Evolutionary conservation across 2,329 filamentous ascomycete genomes (phyloP).

Genomic region (Berkeleyomyces rouxiae): DNA sequence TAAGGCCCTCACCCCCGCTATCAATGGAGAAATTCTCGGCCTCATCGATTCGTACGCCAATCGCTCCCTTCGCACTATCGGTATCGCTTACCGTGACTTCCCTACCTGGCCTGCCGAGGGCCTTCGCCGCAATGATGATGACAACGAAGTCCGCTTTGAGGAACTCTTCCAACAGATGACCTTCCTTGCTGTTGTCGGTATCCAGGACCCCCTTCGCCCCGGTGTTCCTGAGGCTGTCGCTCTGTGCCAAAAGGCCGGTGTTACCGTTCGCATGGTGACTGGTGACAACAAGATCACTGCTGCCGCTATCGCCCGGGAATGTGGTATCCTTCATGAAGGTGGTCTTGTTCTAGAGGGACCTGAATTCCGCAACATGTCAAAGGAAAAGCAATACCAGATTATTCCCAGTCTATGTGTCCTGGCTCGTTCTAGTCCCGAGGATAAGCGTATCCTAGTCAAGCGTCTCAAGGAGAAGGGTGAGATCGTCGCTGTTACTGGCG

Average conservation of each 20-base stretch:
- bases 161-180: constrained; percentile 51
- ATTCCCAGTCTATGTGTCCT: constrained; percentile 56
- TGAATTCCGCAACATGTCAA: constrained; percentile 55
- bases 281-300: constrained; percentile 70
- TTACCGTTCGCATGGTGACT: constrained; percentile 72
- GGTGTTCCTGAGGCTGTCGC: constrained; percentile 59
- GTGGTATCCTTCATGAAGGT: constrained; percentile 52
- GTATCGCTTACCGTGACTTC: constrained; percentile 70
- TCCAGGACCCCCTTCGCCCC: constrained; percentile 62
- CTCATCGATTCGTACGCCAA: constrained; percentile 66
- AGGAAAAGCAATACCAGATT: constrained; percentile 46
- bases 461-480: constrained; percentile 56
- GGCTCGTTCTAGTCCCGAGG: constrained; percentile 58
- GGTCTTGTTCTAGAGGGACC: constrained; percentile 65
- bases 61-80: constrained; percentile 69
- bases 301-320: constrained; percentile 62
- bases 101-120: constrained; percentile 64
- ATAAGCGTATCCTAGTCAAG: constrained; percentile 58
- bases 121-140: constrained; percentile 34
- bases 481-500: constrained; percentile 68
- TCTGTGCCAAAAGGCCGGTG: constrained; percentile 58
- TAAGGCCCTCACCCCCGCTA: constrained; percentile 32
- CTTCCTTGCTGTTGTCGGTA: constrained; percentile 56
- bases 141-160: constrained; percentile 48
- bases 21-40: constrained; percentile 39